Evolutionary conservation across 2,329 filamentous ascomycete genomes (phyloP).

Genomic region (Colletotrichum caudatum): DNA sequence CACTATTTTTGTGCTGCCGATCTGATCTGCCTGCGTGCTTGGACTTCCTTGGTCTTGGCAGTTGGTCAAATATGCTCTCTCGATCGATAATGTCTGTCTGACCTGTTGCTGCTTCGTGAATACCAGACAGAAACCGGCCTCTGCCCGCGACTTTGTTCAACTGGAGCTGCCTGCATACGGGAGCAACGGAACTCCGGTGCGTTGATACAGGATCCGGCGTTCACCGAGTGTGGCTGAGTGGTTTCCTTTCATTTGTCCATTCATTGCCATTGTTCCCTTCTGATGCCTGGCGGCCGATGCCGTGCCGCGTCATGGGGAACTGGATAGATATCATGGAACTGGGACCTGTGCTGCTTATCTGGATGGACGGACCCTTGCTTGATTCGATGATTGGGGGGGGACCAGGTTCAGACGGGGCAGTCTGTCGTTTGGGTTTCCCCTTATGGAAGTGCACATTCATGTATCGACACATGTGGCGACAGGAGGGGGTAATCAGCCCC

Average conservation of each 20-base stretch:
- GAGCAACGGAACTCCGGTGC: not conserved
- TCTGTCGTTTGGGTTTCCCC: slow-evolving; percentile 31
- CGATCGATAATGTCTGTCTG: not conserved
- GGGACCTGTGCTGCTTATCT: slow-evolving; percentile 17
- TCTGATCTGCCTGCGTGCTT: too few relatives aligned
- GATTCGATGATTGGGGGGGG: slow-evolving; percentile 1
- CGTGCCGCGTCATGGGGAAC: not conserved
- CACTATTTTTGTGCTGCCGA: not conserved
- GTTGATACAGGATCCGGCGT: slow-evolving; percentile 7
- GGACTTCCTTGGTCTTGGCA: not conserved
- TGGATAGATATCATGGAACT: too few relatives aligned
- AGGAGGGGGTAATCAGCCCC: not conserved
- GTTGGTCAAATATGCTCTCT: not conserved
- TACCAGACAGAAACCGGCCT: not conserved
- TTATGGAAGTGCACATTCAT: not conserved
- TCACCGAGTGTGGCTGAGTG: slow-evolving; percentile 6
- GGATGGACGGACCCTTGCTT: not conserved
- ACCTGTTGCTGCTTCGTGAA: slow-evolving; percentile 4
- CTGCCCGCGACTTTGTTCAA: not conserved
- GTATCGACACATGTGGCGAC: slow-evolving; percentile 1
- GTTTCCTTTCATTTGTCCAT: slow-evolving; percentile 4
- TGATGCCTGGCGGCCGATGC: not conserved
- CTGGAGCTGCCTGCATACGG: not conserved
- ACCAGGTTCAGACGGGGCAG: slow-evolving; percentile 34
- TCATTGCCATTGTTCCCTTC: not conserved